Evolutionary conservation across 495 filamentous ascomycete species (phyloP), one percentile per base, ranked within the genome.

Genomic region (Hyaloscypha finlandica): DNA sequence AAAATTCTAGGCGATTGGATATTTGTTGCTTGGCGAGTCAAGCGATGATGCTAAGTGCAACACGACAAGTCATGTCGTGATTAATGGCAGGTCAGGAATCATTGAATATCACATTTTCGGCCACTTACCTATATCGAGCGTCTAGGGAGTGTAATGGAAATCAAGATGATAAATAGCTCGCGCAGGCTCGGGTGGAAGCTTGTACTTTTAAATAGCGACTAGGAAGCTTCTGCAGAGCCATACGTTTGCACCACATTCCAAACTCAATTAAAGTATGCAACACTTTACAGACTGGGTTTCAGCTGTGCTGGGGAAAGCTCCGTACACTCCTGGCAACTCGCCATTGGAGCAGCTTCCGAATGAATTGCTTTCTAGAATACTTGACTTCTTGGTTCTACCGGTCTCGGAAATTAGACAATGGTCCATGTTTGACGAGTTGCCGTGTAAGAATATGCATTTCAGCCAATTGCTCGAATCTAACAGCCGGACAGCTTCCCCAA

Each of bases 21-120:
- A 48, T 20, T 32, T 51, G 62, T 14, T 54, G 32, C 62, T 57
- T 64, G 62, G 62, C 62, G 31, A 37, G 31, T 56, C 53, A 31
- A 56, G 53, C 53, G 29, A 48, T 48, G 42, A 48, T 48, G 42
- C 42, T 12, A 48, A 48, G 42, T 19, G 11, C 16, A 48, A 48
- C 16, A 48, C 42, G 4, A 19, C 11, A 14, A 48, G 8, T 48
- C 16, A 19, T 48, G 42, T 48, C 42, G 42, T 48, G 42, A 48
- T 48, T 19, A 14, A 14, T 37, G 35, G 8, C 35, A 12, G 12
- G 8, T 37, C 35, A 12, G 35, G 35, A 37, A 37, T 12, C 35
- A 37, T 37, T 6, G 16, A 48, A 12, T 19, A 19, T 48, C 42
- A 48, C 9, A 19, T 4, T 48, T 48, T 37, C 3, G 42, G 42